Percentiles rank a stretch among this genome's conserved stretches.
Conservation (phyloP, 768 basidiomycete species). For the Russula brevipes region DNA sequence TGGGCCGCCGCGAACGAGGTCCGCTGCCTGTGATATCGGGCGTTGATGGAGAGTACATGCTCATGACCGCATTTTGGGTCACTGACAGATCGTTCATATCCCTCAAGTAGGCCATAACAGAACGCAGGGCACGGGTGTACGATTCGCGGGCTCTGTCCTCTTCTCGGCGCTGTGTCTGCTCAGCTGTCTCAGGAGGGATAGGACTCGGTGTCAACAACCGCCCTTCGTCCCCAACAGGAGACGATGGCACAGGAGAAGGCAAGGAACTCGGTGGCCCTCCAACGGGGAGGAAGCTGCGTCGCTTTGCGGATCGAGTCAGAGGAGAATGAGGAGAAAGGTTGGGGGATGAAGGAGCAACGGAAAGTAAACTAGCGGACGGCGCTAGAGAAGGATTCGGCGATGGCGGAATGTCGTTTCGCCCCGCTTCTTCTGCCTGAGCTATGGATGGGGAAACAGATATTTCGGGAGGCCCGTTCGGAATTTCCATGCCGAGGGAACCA, state of each 20-base stretch:
- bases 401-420: constrained; percentile 1
- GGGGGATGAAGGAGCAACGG: constrained; percentile 16
- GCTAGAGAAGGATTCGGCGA: constrained; percentile 5
- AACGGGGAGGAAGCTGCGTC: constrained; percentile 86
- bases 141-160: constrained; percentile 67
- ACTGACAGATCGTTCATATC: constrained; percentile 91
- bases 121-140: constrained; percentile 75
- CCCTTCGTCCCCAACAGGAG: constrained; percentile 40
- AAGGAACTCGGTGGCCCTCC: constrained; percentile 64
- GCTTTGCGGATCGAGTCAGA: constrained; percentile 54
- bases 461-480: constrained; percentile 2
- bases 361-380: constrained; percentile 17
- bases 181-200: constrained; percentile 37
- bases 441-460: constrained; percentile 21
- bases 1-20: constrained; percentile 59
- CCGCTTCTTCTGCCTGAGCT: constrained; percentile 6
- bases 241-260: constrained; percentile 57
- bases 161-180: constrained; percentile 55
- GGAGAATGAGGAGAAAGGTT: constrained; percentile 36
- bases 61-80: constrained; percentile 52
- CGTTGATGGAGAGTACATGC: constrained; percentile 51
- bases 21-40: constrained; percentile 38
- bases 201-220: constrained; percentile 41
- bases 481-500: constrained; percentile 46
- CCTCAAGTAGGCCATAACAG: constrained; percentile 91